These are phyloP conservation scores for Berberis thunbergii DNA, from an alignment of 164 flowering plant species.

Conservation along the genomic window DNA sequence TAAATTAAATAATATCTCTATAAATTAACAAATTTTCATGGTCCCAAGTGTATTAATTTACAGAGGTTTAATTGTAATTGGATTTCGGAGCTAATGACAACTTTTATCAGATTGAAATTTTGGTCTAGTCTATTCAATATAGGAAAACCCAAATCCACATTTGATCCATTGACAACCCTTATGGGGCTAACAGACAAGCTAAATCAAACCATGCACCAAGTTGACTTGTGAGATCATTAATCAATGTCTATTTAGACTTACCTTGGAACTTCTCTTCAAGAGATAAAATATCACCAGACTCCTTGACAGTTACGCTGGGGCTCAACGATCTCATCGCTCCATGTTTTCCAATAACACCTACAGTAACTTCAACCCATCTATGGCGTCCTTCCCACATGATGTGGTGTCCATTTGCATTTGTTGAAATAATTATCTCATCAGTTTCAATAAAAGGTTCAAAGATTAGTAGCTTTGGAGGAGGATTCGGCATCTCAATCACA, in stretches of 20 bases:
- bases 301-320: slow-evolving; percentile 91
- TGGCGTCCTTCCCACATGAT: slow-evolving; percentile 67
- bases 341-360: slow-evolving; percentile 71
- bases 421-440: slow-evolving; percentile 62
- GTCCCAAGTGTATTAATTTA: no score
- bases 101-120: no score
- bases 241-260: slow-evolving; percentile 10
- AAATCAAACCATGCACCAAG: background rate
- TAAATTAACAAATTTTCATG: no score
- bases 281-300: slow-evolving; percentile 77
- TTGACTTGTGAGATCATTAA: background rate
- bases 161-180: no score
- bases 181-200: background rate
- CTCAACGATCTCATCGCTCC: slow-evolving; percentile 74
- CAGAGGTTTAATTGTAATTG: no score
- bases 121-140: no score
- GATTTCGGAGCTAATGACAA: no score
- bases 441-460: slow-evolving; percentile 93
- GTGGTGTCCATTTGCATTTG: slow-evolving; percentile 19
- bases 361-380: slow-evolving; percentile 90
- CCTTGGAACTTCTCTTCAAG: slow-evolving; percentile 97
- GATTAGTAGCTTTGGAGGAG: slow-evolving; percentile 72
- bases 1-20: no score
- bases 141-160: no score
- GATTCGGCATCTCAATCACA: slow-evolving; percentile 82